Conservation (phyloP, 2,329 filamentous ascomycete genomes). For the Ophiognomonia clavigignenti-juglandacearum region DNA sequence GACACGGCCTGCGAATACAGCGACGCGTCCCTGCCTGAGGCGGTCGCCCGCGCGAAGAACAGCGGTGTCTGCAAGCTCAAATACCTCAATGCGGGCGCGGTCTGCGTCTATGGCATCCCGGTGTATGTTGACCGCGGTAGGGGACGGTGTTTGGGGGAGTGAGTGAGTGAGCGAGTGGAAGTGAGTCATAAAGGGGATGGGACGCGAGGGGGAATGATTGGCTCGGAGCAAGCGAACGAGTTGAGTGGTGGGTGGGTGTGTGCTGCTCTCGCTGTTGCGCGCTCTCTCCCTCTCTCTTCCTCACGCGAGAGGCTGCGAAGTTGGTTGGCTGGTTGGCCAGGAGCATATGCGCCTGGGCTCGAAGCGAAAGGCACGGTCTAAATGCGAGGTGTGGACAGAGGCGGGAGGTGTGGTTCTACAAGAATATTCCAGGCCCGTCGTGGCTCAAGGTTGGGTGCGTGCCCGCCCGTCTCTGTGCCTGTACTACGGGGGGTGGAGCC, state of each 20-base stretch:
- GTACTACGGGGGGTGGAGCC: no score
- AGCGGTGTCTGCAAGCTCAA: slow-evolving; percentile 68
- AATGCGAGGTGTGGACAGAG: no score
- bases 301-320: background rate
- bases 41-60: slow-evolving; percentile 67
- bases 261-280: background rate
- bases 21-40: slow-evolving; percentile 65
- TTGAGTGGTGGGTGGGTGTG: background rate
- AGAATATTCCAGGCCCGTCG: background rate
- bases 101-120: slow-evolving; percentile 91
- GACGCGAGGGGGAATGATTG: slow-evolving; percentile 1
- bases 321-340: background rate
- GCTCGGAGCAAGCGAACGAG: background rate
- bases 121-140: slow-evolving; percentile 59
- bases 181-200: background rate
- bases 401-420: background rate
- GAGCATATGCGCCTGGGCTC: no score
- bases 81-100: slow-evolving; percentile 90
- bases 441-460: background rate
- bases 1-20: slow-evolving; percentile 26
- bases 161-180: background rate
- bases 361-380: no score
- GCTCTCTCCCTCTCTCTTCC: no score
- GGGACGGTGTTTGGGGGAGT: background rate
- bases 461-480: background rate